Evolutionary conservation across 179 eudicot genomes (phyloP).

Genomic region (Actinidia arguta): DNA sequence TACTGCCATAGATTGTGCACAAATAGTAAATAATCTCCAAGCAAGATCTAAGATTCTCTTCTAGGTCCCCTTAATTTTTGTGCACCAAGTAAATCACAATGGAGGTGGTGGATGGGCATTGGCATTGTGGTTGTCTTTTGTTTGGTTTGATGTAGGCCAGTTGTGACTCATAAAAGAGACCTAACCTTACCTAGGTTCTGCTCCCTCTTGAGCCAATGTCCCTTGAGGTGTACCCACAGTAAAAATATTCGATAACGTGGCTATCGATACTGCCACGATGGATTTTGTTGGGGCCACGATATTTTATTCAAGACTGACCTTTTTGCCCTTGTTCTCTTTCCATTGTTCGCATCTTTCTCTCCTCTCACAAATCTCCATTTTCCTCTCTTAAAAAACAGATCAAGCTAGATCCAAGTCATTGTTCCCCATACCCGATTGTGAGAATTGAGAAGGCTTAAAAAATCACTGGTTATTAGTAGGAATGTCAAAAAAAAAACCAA

Average conservation of each 20-base stretch:
- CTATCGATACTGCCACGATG: no score
- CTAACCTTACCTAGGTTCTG: neutral
- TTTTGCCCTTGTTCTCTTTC: neutral
- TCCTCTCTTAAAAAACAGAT: neutral
- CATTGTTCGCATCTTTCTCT: neutral
- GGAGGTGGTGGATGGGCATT: neutral
- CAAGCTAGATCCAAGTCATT: no score
- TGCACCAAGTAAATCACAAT: neutral
- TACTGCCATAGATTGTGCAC: no score
- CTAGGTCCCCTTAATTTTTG: neutral
- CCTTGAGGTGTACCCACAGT: neutral
- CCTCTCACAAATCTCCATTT: neutral
- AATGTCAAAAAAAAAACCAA: no score
- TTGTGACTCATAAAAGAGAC: constrained; percentile 41
- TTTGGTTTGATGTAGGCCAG: constrained; percentile 36
- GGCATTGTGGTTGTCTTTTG: constrained; percentile 22
- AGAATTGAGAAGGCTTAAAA: no score
- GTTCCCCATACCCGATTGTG: no score
- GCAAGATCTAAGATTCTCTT: constrained; percentile 2
- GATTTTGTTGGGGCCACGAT: no score
- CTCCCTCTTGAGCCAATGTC: neutral
- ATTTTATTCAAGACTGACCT: no score
- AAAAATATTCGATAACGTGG: no score
- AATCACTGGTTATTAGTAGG: no score
- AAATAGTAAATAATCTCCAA: neutral